Conservation (phyloP, 352 stramenopile species). For the Phytophthora agathidicida region DNA sequence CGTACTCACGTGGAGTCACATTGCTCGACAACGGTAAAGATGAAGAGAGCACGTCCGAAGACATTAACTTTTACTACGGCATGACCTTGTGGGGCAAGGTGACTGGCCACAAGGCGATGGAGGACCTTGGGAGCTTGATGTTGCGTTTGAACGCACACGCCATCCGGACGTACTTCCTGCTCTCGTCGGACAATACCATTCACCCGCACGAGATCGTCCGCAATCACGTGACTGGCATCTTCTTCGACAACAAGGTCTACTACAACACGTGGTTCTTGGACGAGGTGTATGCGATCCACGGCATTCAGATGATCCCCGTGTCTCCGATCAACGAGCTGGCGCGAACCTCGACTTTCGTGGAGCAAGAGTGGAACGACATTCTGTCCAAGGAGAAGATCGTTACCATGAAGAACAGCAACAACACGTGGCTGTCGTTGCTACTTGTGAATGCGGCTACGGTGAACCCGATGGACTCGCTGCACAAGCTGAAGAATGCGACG, state of each 20-base stretch:
- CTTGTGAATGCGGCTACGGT: slow-evolving; percentile 72
- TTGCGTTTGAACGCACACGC: slow-evolving; percentile 66
- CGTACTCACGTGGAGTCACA: slow-evolving; percentile 72
- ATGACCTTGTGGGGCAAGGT: slow-evolving; percentile 80
- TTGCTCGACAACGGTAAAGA: slow-evolving; percentile 72
- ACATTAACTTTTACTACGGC: slow-evolving; percentile 84
- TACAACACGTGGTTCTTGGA: slow-evolving; percentile 80
- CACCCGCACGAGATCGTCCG: slow-evolving; percentile 66
- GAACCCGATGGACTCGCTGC: slow-evolving; percentile 53
- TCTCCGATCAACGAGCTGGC: slow-evolving; percentile 74
- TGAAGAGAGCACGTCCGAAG: slow-evolving; percentile 76
- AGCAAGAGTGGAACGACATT: slow-evolving; percentile 79
- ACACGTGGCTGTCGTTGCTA: slow-evolving; percentile 71
- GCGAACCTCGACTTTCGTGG: slow-evolving; percentile 63
- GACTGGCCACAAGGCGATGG: slow-evolving; percentile 56
- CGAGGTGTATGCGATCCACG: slow-evolving; percentile 75
- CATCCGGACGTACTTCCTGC: slow-evolving; percentile 75
- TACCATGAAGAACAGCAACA: slow-evolving; percentile 34
- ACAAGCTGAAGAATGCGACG: background rate
- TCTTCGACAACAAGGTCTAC: slow-evolving; percentile 78
- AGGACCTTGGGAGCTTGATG: slow-evolving; percentile 77
- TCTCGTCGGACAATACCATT: slow-evolving; percentile 59
- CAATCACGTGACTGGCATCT: slow-evolving; percentile 81
- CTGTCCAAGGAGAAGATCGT: slow-evolving; percentile 70
- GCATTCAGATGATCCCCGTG: slow-evolving; percentile 83